These are phyloP conservation scores for Venturia aucupariae DNA, from an alignment of 2,329 filamentous ascomycete species.

Conservation along the genomic window DNA sequence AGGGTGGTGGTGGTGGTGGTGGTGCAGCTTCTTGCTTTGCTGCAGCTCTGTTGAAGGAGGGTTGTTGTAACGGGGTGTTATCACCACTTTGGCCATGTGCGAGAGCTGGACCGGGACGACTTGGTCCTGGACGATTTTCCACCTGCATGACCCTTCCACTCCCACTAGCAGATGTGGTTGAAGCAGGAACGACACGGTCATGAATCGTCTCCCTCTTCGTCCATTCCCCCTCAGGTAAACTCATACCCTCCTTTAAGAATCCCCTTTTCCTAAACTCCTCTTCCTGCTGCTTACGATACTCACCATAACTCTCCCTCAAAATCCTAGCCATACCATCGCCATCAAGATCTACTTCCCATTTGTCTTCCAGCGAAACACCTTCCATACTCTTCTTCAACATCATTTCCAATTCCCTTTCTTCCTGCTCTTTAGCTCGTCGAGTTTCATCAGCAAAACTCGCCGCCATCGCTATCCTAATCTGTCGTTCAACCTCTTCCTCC, in stretches of 20 bases:
- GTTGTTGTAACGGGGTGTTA: not conserved
- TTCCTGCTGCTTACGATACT: not conserved
- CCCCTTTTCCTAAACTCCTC: not conserved
- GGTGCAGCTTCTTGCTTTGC: not conserved
- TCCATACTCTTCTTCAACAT: not conserved
- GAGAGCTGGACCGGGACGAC: not conserved
- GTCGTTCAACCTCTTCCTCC: not conserved
- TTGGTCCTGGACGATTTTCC: not conserved
- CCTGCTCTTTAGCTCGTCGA: not conserved
- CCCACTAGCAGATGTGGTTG: not conserved
- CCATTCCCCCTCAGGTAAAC: not conserved
- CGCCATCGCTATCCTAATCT: not conserved
- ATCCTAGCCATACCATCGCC: not conserved
- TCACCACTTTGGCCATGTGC: not conserved
- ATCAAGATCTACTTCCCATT: constrained; percentile 1
- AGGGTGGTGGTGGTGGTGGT: not conserved
- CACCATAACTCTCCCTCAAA: not conserved
- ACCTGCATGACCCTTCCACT: not conserved
- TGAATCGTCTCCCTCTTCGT: constrained; percentile 5
- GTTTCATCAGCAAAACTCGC: not conserved
- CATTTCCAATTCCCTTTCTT: not conserved
- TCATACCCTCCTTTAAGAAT: not conserved
- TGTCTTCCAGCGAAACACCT: not conserved
- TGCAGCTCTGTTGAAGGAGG: not conserved
- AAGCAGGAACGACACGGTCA: not conserved